Evolutionary conservation across 1,284 basidiomycete genomes (phyloP), one percentile per base, ranked within the genome.

Genomic region (Laetiporus sulphureus): DNA sequence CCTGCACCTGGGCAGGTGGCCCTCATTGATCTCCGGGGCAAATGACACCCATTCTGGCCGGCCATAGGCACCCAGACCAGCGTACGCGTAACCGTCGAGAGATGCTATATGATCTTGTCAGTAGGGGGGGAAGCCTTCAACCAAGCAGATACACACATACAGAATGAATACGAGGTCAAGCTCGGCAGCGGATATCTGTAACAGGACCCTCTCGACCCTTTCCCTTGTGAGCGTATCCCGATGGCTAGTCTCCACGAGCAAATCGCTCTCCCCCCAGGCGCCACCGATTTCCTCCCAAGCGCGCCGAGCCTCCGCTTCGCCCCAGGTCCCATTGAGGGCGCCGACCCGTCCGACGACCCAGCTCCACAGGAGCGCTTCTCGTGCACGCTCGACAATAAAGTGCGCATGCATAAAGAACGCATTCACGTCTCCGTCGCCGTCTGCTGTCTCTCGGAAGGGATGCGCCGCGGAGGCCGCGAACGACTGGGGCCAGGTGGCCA

Each of bases 281-380:
- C 58, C 54, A n/a, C 63, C 64, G 2, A 71, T 42, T 49, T 66
- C 66, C 6, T 44, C 36, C 69, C 68, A 71, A 33, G 56, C 62
- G 6, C 36, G 51, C 27, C 53, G 56, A 8, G 43, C 48, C 27
- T 60, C 53, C 15, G 31, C 48, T 30, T 50, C 52, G 19, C 58
- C 47, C 54, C 60, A 59, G 27, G 48, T 51, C 35, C 62, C 60
- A 29, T 57, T 56, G 2, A 54, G 42, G 2, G 54, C 58, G 20
- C 69, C 58, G 47, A 55, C 35, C 19, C 49, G 48, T 1, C 47
- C 68, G 23, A 70, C 62, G 12, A 56, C 50, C 61, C 63, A 70
- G 5, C 58, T 50, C 68, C 68, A 70, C 19, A 70, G 51, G 16
- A 70, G 49, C 6, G 65, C 63, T 51, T 70, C 68, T 10, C 67